phyloP scores from a whole-genome alignment of 169 alveolate genomes.

The Plasmodium inui region DNA sequence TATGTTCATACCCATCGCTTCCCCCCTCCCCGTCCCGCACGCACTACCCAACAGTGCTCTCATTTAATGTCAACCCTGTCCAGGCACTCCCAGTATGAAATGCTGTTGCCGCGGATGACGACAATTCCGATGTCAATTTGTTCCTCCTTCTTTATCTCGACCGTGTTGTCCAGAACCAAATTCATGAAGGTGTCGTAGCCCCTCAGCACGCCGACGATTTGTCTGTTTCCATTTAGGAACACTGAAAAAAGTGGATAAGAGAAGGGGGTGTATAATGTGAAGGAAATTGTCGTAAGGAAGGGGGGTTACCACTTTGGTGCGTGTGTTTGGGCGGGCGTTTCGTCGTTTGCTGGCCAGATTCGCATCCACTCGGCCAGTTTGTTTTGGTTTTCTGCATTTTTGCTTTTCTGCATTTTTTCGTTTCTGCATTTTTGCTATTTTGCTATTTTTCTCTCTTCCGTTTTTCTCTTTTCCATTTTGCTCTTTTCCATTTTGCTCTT shows the following conservation, averaged over 20 bases:
- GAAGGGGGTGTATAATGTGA: background rate
- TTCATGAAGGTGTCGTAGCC: conserved; percentile 99
- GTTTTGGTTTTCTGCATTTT: background rate
- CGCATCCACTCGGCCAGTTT: background rate
- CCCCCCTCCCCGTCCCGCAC: background rate
- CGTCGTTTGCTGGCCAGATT: background rate
- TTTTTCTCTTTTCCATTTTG: background rate
- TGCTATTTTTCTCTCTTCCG: conserved; percentile 1
- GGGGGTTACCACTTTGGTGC: background rate
- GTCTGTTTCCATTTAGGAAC: conserved; percentile 92
- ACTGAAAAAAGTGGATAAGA: conserved; percentile 80
- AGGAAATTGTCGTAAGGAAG: background rate
- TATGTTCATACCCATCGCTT: background rate
- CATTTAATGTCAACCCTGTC: conserved; percentile 93
- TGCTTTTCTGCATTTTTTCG: background rate
- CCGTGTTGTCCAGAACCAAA: conserved; percentile 96
- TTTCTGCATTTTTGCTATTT: background rate
- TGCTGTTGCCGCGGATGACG: conserved; percentile 98
- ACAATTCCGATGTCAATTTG: conserved; percentile 96
- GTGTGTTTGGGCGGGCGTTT: background rate
- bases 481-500: too few relatives aligned
- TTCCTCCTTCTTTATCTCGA: conserved; percentile 90
- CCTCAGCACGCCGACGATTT: conserved; percentile 95
- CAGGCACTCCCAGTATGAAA: conserved; percentile 98
- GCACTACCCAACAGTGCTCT: conserved; percentile 13